Conservation (phyloP, 2,329 filamentous ascomycete species). For the Rachicladosporium sp. region DNA sequence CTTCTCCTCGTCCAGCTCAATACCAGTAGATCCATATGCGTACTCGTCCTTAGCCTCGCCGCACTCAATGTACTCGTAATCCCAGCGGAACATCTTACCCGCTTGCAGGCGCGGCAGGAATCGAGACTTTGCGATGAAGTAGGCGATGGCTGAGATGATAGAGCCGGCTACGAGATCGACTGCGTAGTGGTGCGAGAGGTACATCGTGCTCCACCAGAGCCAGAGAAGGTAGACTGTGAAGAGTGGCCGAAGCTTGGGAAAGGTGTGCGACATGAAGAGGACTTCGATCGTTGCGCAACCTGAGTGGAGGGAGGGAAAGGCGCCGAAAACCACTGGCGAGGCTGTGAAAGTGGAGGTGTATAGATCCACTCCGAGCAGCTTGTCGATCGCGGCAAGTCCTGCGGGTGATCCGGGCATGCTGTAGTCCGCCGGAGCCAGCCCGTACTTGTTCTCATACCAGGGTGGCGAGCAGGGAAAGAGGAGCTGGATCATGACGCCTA, state of each 20-base stretch:
- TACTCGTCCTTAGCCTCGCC: constrained; percentile 48
- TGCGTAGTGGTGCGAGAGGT: constrained; percentile 92
- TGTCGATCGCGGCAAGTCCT: constrained; percentile 76
- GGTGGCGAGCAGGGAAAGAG: constrained; percentile 88
- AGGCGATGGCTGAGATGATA: constrained; percentile 50
- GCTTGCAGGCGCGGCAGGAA: constrained; percentile 72
- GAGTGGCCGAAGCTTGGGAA: constrained; percentile 67
- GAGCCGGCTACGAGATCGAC: constrained; percentile 83
- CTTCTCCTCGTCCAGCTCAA: constrained; percentile 39
- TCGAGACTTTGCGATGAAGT: constrained; percentile 67
- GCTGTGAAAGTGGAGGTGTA: constrained; percentile 89
- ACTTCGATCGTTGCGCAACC: constrained; percentile 81
- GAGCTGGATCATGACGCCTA: constrained; percentile 77
- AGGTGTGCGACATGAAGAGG: constrained; percentile 84
- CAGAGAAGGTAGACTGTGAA: constrained; percentile 79
- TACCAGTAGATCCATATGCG: constrained; percentile 40
- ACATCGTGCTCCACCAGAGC: constrained; percentile 99
- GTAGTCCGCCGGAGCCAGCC: constrained; percentile 82
- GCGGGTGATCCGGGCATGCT: constrained; percentile 82
- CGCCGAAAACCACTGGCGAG: constrained; percentile 84
- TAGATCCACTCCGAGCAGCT: constrained; percentile 78
- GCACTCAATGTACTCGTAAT: constrained; percentile 85
- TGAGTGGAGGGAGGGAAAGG: constrained; percentile 86
- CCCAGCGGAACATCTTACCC: constrained; percentile 82
- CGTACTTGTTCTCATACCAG: constrained; percentile 93